These are phyloP conservation scores for Fusarium armeniacum DNA, from an alignment of 2,329 filamentous ascomycete species.

Conservation along the genomic window DNA sequence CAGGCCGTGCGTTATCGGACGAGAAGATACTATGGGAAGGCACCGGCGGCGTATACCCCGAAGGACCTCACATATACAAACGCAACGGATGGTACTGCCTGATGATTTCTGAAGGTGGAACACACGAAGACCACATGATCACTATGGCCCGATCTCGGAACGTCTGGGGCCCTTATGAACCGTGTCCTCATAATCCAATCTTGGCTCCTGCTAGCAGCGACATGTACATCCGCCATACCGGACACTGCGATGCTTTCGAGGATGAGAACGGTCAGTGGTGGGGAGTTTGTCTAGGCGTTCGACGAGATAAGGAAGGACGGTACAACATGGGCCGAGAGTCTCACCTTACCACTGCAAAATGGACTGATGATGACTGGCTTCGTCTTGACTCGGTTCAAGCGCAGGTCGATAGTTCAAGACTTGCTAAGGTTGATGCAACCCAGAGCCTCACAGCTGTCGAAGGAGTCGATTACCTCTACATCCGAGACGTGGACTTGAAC, in stretches of 20 bases:
- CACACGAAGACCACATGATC: conserved; percentile 24
- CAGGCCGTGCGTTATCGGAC: neutral
- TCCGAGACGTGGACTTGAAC: conserved; percentile 9
- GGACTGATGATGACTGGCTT: conserved; percentile 21
- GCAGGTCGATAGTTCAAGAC: conserved; percentile 5
- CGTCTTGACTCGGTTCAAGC: conserved; percentile 1
- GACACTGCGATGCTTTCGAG: conserved; percentile 18
- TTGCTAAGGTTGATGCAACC: neutral
- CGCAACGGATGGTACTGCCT: conserved; percentile 27
- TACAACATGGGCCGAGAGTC: conserved; percentile 27
- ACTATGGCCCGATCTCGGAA: conserved; percentile 15
- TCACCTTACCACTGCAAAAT: conserved; percentile 11
- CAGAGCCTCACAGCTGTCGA: conserved; percentile 13
- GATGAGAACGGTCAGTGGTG: conserved; percentile 21
- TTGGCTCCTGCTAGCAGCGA: conserved; percentile 4
- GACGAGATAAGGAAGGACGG: conserved; percentile 8
- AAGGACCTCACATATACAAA: conserved; percentile 23
- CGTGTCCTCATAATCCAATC: conserved; percentile 12
- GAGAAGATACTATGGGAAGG: conserved; percentile 25
- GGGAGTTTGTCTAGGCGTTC: conserved; percentile 22
- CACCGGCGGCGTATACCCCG: conserved; percentile 2
- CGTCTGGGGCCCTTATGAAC: conserved; percentile 24
- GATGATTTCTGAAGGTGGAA: conserved; percentile 22
- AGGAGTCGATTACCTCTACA: conserved; percentile 18
- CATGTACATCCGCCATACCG: conserved; percentile 13